A percentile compares a stretch with the other conserved stretches of the same genome.
phyloP scores from a whole-genome alignment of 208 protist genomes.

The Wallacemonas rigidus region DNA sequence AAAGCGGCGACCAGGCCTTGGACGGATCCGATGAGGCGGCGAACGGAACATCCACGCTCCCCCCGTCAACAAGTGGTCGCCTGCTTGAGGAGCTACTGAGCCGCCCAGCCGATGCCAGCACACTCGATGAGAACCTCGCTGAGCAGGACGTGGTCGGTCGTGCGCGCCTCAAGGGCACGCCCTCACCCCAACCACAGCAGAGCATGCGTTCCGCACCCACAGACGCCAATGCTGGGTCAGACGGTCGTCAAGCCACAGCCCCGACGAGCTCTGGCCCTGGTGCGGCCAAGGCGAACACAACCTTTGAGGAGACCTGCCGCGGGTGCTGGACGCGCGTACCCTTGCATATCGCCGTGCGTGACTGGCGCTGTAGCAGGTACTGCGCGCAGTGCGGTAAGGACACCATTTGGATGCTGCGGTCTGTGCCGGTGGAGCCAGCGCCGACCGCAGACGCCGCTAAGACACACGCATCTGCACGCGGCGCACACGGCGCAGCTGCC shows the following conservation, averaged over 20 bases:
- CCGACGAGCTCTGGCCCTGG: not conserved
- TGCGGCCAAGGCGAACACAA: not conserved
- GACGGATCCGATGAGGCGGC: not conserved
- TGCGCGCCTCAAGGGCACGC: not conserved
- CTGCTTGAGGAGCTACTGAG: conserved; percentile 59
- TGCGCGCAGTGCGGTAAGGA: conserved; percentile 63
- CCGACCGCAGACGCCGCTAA: not conserved
- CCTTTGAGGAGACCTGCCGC: conserved; percentile 69
- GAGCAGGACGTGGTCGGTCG: conserved; percentile 6
- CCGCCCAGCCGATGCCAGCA: conserved; percentile 23
- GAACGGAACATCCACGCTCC: too few species aligned
- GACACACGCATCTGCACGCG: not conserved
- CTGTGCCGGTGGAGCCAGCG: conserved; percentile 30
- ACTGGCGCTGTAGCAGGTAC: conserved; percentile 78
- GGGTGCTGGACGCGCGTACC: conserved; percentile 47
- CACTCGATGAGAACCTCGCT: not conserved
- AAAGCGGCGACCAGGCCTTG: conserved; percentile 24
- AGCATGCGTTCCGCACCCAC: too few species aligned
- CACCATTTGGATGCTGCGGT: conserved; percentile 72
- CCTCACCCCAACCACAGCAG: not conserved
- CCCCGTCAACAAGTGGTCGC: not conserved
- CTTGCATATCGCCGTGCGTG: conserved; percentile 44
- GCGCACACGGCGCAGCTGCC: not conserved
- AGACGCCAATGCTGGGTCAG: too few species aligned
- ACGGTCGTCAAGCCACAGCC: not conserved